Evolutionary conservation across 164 flowering plant genomes (phyloP).

Genomic region (Hamamelis virginiana): DNA sequence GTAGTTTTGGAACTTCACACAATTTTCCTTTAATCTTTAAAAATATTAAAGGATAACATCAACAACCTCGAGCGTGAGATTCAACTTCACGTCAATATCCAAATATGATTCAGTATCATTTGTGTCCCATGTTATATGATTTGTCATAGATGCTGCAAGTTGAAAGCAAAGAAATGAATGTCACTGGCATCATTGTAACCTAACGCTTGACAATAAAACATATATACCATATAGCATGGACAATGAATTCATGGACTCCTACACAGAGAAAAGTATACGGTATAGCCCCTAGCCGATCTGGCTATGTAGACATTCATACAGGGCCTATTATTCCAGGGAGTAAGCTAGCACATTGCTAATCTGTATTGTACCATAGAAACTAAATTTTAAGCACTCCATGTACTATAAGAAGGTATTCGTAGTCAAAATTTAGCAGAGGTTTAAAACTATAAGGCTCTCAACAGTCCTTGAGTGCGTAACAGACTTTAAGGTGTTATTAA

Average conservation of each 20-base stretch:
- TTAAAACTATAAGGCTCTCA: background rate
- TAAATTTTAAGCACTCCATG: background rate
- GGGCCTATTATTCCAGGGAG: background rate
- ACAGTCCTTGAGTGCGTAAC: background rate
- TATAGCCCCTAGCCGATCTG: background rate
- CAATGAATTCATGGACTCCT: background rate
- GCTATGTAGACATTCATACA: background rate
- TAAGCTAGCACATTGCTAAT: background rate
- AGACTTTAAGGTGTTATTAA: background rate
- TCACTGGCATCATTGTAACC: background rate
- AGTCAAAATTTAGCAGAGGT: background rate
- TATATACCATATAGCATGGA: background rate
- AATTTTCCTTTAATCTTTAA: background rate
- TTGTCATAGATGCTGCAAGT: conserved; percentile 68
- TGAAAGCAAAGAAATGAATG: background rate
- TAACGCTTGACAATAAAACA: background rate
- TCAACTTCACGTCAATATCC: conserved; percentile 63
- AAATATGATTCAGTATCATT: conserved; percentile 44
- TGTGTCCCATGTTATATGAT: conserved; percentile 63
- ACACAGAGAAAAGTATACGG: background rate
- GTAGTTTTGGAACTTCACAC: too few species aligned
- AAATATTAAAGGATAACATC: background rate
- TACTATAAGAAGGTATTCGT: too few species aligned
- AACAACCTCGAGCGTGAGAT: conserved; percentile 65
- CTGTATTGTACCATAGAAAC: background rate